phyloP scores from a whole-genome alignment of 2,329 filamentous ascomycete species.

The Ceratocystis huliohia region DNA sequence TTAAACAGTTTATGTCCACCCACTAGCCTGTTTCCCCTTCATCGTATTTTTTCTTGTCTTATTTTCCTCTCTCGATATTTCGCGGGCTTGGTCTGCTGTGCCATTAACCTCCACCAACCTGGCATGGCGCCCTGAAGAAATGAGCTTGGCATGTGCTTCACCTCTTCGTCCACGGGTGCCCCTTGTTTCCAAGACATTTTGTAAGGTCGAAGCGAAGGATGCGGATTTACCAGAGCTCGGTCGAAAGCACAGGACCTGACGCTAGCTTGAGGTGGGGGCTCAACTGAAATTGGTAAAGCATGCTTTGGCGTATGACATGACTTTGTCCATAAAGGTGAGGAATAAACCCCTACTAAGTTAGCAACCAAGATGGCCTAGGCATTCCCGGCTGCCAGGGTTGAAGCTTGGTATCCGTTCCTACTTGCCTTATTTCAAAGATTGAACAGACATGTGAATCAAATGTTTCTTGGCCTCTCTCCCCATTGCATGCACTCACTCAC shows the following conservation, averaged over 20 bases:
- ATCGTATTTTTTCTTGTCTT: too few species aligned
- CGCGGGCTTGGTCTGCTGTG: neutral
- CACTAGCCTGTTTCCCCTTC: too few species aligned
- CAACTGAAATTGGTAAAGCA: neutral
- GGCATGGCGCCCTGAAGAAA: neutral
- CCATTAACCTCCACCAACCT: neutral
- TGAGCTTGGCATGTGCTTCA: neutral
- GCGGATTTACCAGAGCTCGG: neutral
- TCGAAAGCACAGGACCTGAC: neutral
- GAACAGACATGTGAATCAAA: neutral
- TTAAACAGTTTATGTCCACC: too few species aligned
- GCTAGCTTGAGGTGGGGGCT: conserved; percentile 1
- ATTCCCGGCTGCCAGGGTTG: neutral
- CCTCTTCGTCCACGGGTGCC: neutral
- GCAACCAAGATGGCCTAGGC: neutral
- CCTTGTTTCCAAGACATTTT: neutral
- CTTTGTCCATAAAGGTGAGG: neutral
- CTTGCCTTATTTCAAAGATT: neutral
- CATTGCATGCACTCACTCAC: neutral
- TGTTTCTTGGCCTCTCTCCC: too few species aligned
- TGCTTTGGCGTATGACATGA: neutral
- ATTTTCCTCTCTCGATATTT: neutral
- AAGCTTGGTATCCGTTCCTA: neutral
- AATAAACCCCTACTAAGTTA: neutral
- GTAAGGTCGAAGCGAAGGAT: neutral